Evolutionary conservation across 257 asterid species (phyloP).

Genomic region (Primulina eburnea): DNA sequence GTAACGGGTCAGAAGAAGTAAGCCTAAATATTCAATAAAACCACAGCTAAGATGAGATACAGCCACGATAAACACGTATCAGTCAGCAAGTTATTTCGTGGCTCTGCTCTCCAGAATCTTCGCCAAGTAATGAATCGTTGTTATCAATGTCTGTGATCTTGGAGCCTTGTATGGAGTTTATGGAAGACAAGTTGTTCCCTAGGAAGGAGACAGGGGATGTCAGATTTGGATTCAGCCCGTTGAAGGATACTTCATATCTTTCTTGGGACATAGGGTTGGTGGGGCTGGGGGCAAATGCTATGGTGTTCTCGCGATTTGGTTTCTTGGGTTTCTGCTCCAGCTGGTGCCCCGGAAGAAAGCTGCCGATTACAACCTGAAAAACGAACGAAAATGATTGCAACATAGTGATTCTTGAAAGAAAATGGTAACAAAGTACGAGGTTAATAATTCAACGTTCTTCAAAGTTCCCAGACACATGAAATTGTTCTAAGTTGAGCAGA

Average conservation of each 20-base stretch:
- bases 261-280: conserved; percentile 44
- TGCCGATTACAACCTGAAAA: conserved; percentile 71
- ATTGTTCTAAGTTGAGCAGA: too few species aligned
- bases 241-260: conserved; percentile 36
- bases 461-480: too few species aligned
- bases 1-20: conserved; percentile 34
- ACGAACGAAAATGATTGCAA: conserved; percentile 20
- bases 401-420: background rate
- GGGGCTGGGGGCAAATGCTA: conserved; percentile 39
- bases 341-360: conserved; percentile 54
- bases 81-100: conserved; percentile 59
- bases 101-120: conserved; percentile 53
- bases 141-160: conserved; percentile 39
- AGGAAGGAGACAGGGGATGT: conserved; percentile 48
- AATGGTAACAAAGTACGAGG: background rate
- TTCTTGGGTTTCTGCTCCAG: conserved; percentile 52
- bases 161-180: conserved; percentile 40
- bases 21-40: conserved; percentile 34
- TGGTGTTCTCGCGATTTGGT: conserved; percentile 50
- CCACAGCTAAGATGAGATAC: conserved; percentile 24
- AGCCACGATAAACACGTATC: background rate
- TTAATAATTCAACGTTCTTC: too few species aligned
- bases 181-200: conserved; percentile 40
- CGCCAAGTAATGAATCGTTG: conserved; percentile 39
- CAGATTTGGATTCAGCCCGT: conserved; percentile 37